Conservation (phyloP, 352 stramenopile species). For the Globisporangium spiculum region DNA sequence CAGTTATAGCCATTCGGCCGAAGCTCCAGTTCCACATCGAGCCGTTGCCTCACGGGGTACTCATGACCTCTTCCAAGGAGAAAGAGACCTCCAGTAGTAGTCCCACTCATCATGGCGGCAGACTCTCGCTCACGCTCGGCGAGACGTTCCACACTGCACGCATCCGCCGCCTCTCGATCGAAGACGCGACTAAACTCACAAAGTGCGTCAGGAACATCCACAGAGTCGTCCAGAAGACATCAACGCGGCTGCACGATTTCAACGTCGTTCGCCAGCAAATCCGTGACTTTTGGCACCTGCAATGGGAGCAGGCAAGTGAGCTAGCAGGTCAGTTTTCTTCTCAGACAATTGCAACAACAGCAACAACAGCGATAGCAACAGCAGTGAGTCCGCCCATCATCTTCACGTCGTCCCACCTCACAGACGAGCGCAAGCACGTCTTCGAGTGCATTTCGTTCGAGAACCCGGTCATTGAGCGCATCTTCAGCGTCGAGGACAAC, state of each 20-base stretch:
- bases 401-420: conserved; percentile 4
- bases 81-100: neutral
- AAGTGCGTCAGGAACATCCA: conserved; percentile 36
- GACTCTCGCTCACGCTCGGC: conserved; percentile 23
- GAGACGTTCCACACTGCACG: conserved; percentile 43
- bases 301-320: conserved; percentile 54
- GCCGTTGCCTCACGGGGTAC: conserved; percentile 30
- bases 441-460: conserved; percentile 61
- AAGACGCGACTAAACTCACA: conserved; percentile 28
- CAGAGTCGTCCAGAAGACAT: conserved; percentile 26
- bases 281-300: conserved; percentile 31
- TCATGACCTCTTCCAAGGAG: conserved; percentile 22
- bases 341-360: neutral
- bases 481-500: conserved; percentile 61
- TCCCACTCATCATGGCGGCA: neutral
- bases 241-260: conserved; percentile 35
- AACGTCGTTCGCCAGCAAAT: conserved; percentile 27
- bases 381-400: neutral
- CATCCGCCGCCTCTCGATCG: conserved; percentile 32
- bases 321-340: conserved; percentile 39
- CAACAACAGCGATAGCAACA: neutral
- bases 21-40: conserved; percentile 48
- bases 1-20: conserved; percentile 20
- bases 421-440: conserved; percentile 45
- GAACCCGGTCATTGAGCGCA: conserved; percentile 45